phyloP scores from a whole-genome alignment of 345 rosid species.

The Euphorbia peplus region DNA sequence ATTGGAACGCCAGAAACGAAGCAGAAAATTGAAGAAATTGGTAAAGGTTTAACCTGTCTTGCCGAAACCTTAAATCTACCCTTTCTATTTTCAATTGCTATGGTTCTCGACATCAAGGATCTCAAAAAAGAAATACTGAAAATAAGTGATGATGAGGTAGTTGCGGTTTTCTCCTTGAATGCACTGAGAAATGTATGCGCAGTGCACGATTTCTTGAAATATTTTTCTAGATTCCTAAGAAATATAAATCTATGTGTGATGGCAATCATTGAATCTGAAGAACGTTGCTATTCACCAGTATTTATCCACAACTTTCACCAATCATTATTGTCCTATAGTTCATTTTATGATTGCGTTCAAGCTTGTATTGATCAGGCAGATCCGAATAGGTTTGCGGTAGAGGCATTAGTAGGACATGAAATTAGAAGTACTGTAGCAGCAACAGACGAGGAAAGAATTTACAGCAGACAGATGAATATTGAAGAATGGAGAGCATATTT shows the following conservation, averaged over 20 bases:
- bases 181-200: conserved; percentile 23
- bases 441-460: conserved; percentile 17
- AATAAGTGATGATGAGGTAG: conserved; percentile 30
- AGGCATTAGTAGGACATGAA: conserved; percentile 9
- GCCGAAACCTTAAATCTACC: conserved; percentile 39
- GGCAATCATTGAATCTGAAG: conserved; percentile 45
- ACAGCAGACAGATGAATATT: conserved; percentile 13
- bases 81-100: conserved; percentile 32
- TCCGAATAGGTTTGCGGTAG: neutral
- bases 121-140: conserved; percentile 40
- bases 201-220: conserved; percentile 34
- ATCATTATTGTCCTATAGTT: too few species aligned
- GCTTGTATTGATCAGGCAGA: conserved; percentile 11
- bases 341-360: conserved; percentile 27
- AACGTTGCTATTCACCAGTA: conserved; percentile 39
- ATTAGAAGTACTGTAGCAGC: conserved; percentile 10
- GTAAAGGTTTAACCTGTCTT: conserved; percentile 35
- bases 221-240: conserved; percentile 33
- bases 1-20: conserved; percentile 24
- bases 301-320: conserved; percentile 41
- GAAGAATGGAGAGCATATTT: conserved; percentile 24
- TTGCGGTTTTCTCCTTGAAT: conserved; percentile 26
- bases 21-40: conserved; percentile 31
- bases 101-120: conserved; percentile 40
- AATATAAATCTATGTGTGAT: conserved; percentile 33